phyloP scores from a whole-genome alignment of 2,329 filamentous ascomycete genomes.

The Penicillium corylophilum region DNA sequence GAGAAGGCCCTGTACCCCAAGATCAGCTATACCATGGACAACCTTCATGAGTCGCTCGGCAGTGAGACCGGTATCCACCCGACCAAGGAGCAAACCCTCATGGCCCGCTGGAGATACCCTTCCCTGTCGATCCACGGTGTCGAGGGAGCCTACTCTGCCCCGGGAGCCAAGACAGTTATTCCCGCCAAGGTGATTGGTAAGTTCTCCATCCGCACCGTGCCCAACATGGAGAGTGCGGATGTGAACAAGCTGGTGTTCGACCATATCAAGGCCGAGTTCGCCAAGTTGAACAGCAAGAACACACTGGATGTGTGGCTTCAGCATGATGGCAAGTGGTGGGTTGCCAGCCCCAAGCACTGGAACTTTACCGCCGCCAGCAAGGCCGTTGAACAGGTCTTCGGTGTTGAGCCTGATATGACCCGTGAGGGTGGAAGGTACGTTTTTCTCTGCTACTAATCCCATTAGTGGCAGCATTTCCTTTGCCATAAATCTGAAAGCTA shows the following conservation, averaged over 20 bases:
- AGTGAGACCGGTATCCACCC: slow-evolving; percentile 82
- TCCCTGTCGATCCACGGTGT: slow-evolving; percentile 92
- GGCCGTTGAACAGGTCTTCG: slow-evolving; percentile 94
- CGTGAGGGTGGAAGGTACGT: slow-evolving; percentile 84
- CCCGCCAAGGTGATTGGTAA: slow-evolving; percentile 97
- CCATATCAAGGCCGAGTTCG: slow-evolving; percentile 80
- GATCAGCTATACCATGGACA: slow-evolving; percentile 96
- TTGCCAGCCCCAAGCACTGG: slow-evolving; percentile 96
- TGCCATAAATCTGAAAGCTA: slow-evolving; percentile 13
- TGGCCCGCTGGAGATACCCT: slow-evolving; percentile 94
- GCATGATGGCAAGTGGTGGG: slow-evolving; percentile 98
- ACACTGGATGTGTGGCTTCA: slow-evolving; percentile 75
- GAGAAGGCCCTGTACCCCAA: slow-evolving; percentile 83
- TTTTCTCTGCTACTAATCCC: slow-evolving; percentile 3
- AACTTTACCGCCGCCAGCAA: slow-evolving; percentile 94
- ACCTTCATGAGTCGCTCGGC: slow-evolving; percentile 86
- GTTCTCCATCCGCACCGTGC: slow-evolving; percentile 96
- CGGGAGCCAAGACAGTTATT: slow-evolving; percentile 97
- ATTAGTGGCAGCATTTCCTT: background rate
- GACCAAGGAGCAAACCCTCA: slow-evolving; percentile 88
- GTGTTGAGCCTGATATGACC: slow-evolving; percentile 89
- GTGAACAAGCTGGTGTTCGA: slow-evolving; percentile 84
- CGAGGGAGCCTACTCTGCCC: slow-evolving; percentile 89
- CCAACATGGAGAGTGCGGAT: slow-evolving; percentile 90
- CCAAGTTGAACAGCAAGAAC: slow-evolving; percentile 90